These are phyloP conservation scores for Pythium brachiatum DNA, from an alignment of 352 stramenopile genomes.

Conservation along the genomic window DNA sequence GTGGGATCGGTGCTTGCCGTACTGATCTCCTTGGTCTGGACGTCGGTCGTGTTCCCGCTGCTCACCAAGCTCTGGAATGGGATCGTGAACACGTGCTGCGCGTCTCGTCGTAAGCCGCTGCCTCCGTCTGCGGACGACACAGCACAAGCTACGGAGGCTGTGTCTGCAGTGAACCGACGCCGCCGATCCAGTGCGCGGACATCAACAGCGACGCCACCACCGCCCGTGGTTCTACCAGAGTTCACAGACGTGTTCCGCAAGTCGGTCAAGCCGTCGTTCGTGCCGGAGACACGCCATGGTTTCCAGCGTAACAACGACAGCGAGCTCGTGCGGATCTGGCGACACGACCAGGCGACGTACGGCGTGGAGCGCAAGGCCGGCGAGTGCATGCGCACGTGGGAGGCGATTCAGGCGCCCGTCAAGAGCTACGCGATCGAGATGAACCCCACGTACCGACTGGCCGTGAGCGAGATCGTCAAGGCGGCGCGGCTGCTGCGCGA, in stretches of 20 bases:
- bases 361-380: constrained; percentile 36
- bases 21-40: constrained; percentile 52
- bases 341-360: constrained; percentile 46
- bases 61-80: constrained; percentile 17
- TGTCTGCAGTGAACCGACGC: neutral
- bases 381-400: constrained; percentile 66
- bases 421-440: constrained; percentile 74
- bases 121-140: neutral
- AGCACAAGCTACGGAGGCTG: neutral
- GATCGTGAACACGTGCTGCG: constrained; percentile 29
- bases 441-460: constrained; percentile 62
- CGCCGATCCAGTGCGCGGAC: neutral
- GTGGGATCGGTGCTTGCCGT: constrained; percentile 36
- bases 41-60: constrained; percentile 48
- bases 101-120: constrained; percentile 15
- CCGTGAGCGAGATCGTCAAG: constrained; percentile 43
- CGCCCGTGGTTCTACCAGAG: constrained; percentile 46
- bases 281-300: constrained; percentile 49
- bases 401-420: constrained; percentile 61
- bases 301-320: constrained; percentile 48
- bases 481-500: constrained; percentile 18
- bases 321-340: constrained; percentile 63
- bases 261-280: constrained; percentile 35
- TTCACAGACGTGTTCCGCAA: constrained; percentile 75
- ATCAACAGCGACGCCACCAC: neutral